These are phyloP conservation scores for Verticillium zaregamsianum DNA, from an alignment of 2,329 filamentous ascomycete species.

Conservation along the genomic window DNA sequence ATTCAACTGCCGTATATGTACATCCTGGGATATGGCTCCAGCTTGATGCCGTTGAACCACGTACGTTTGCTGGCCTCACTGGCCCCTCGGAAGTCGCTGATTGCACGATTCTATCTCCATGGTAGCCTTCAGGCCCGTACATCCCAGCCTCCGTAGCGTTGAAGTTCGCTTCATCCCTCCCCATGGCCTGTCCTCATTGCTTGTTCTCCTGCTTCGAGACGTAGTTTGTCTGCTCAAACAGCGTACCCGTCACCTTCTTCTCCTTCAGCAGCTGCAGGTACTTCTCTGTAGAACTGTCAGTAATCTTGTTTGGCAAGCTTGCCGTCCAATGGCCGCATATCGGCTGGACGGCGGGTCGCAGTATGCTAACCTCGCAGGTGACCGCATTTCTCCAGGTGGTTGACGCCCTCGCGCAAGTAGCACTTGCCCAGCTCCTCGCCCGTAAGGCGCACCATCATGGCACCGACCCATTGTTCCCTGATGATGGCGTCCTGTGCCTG, in stretches of 20 bases:
- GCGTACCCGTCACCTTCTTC: constrained; percentile 72
- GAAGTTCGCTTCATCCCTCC: not conserved
- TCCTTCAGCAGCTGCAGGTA: constrained; percentile 76
- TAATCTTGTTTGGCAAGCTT: not conserved
- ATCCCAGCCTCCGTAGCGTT: not conserved
- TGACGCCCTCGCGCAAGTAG: constrained; percentile 79
- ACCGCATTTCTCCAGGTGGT: constrained; percentile 85
- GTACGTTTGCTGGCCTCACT: not conserved
- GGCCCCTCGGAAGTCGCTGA: not conserved
- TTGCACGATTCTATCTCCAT: not conserved
- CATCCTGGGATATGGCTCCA: not conserved
- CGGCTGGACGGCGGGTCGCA: not conserved
- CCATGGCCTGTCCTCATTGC: not conserved
- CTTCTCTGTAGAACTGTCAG: constrained; percentile 52
- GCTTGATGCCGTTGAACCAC: not conserved
- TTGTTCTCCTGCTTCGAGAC: constrained; percentile 46
- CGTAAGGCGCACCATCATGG: constrained; percentile 83
- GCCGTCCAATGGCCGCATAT: not conserved
- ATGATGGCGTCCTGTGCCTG: constrained; percentile 78
- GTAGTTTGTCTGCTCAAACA: constrained; percentile 79
- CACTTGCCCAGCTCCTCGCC: constrained; percentile 82
- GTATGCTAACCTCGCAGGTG: constrained; percentile 67
- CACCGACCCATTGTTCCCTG: constrained; percentile 82
- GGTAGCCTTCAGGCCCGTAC: not conserved
- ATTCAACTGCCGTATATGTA: not conserved